phyloP scores from a whole-genome alignment of 306 rosid genomes.

The Pyrus pyrifolia region DNA sequence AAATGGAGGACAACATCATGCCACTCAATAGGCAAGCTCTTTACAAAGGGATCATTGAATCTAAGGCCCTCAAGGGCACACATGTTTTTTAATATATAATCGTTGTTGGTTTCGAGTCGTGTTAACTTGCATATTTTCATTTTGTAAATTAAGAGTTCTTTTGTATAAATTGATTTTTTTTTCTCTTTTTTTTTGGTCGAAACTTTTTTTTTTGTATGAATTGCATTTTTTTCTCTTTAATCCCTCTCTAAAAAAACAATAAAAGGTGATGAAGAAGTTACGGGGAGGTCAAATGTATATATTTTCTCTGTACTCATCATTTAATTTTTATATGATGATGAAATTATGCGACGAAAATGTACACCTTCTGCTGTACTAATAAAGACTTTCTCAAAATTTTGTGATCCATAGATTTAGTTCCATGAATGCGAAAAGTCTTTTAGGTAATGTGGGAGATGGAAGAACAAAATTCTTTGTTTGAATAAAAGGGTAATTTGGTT shows the following conservation, averaged over 20 bases:
- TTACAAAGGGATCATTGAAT: conserved; percentile 39
- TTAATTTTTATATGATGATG: not conserved
- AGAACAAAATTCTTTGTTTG: not conserved
- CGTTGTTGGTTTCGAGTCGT: not conserved
- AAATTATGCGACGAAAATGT: not conserved
- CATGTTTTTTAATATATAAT: conserved; percentile 2
- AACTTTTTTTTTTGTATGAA: not conserved
- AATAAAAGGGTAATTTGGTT: not conserved
- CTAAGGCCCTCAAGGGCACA: conserved; percentile 8
- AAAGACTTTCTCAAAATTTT: not conserved
- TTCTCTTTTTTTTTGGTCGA: too few relatives aligned
- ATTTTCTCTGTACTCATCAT: not conserved
- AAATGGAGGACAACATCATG: conserved; percentile 36
- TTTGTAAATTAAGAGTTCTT: not conserved
- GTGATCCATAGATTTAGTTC: not conserved
- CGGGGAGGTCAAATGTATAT: too few relatives aligned
- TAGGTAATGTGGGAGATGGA: not conserved
- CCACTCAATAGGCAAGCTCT: conserved; percentile 55
- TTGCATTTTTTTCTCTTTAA: not conserved
- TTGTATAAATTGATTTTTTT: not conserved
- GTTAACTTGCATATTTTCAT: not conserved
- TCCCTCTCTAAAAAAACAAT: not conserved
- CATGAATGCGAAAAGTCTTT: not conserved
- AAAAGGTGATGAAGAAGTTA: not conserved
- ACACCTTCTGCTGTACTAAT: too few relatives aligned